phyloP scores from a whole-genome alignment of 495 filamentous ascomycete species.

The Penicillium longicatenatum region DNA sequence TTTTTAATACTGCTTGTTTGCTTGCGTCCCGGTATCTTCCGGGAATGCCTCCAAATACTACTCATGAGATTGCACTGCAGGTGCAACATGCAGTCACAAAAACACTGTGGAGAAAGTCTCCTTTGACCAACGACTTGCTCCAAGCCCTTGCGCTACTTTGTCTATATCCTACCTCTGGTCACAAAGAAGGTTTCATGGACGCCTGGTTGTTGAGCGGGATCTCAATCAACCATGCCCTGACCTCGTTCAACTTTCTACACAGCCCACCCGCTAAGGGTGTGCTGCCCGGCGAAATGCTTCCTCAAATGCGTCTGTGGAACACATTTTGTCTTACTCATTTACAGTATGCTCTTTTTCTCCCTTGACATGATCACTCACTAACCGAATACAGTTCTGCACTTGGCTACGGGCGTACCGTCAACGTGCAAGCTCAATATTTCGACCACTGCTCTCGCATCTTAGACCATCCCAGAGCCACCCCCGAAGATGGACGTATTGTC shows the following conservation, averaged over 20 bases:
- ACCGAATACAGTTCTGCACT: conserved; percentile 35
- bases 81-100: conserved; percentile 39
- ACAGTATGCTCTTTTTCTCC: conserved; percentile 31
- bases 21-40: conserved; percentile 45
- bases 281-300: conserved; percentile 33
- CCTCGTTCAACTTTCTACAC: conserved; percentile 38
- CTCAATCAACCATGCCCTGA: conserved; percentile 43
- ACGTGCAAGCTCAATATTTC: conserved; percentile 36
- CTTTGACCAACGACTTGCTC: conserved; percentile 37
- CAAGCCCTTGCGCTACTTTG: conserved; percentile 42
- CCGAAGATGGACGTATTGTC: conserved; percentile 39
- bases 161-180: conserved; percentile 38
- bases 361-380: neutral
- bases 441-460: conserved; percentile 40
- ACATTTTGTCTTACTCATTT: conserved; percentile 41
- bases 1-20: conserved; percentile 43
- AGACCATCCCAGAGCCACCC: conserved; percentile 35
- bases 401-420: conserved; percentile 40
- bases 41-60: conserved; percentile 31
- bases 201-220: conserved; percentile 47
- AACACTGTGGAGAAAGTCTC: conserved; percentile 36
- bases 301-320: conserved; percentile 44
- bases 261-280: conserved; percentile 24
- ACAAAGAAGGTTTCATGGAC: conserved; percentile 41
- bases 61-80: conserved; percentile 38